Evolutionary conservation across 768 basidiomycete genomes (phyloP).

Genomic region (Mycena vitilis): DNA sequence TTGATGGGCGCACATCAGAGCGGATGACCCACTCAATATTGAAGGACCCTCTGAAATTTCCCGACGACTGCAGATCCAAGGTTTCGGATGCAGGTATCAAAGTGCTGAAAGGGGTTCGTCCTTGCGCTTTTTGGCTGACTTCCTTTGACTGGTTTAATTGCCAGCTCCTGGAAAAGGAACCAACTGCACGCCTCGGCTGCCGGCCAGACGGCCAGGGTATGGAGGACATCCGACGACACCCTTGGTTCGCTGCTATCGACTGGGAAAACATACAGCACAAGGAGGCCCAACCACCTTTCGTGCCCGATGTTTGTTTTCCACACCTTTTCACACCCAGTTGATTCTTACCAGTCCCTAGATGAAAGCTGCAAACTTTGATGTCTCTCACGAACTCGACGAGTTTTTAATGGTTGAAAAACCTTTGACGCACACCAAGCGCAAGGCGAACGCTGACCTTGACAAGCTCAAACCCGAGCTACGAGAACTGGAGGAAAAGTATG

Average conservation of each 20-base stretch:
- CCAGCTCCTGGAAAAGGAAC: slow-evolving; percentile 89
- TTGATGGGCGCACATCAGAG: slow-evolving; percentile 90
- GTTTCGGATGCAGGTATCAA: slow-evolving; percentile 76
- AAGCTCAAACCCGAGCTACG: slow-evolving; percentile 93
- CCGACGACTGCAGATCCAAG: slow-evolving; percentile 70
- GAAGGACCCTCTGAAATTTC: slow-evolving; percentile 82
- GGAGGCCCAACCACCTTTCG: slow-evolving; percentile 81
- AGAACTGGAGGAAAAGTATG: slow-evolving; percentile 92
- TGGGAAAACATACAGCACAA: slow-evolving; percentile 85
- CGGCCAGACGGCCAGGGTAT: slow-evolving; percentile 74
- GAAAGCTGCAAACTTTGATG: slow-evolving; percentile 98
- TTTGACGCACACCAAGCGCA: slow-evolving; percentile 93
- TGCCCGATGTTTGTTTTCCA: slow-evolving; percentile 83
- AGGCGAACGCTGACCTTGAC: slow-evolving; percentile 85
- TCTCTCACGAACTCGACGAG: slow-evolving; percentile 97
- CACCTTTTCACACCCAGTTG: slow-evolving; percentile 12
- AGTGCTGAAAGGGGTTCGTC: slow-evolving; percentile 71
- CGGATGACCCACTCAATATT: slow-evolving; percentile 90
- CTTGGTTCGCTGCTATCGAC: slow-evolving; percentile 87
- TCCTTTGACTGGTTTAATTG: slow-evolving; percentile 34
- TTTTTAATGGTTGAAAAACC: slow-evolving; percentile 98
- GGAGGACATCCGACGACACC: slow-evolving; percentile 81
- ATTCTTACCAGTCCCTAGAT: slow-evolving; percentile 61
- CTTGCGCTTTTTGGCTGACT: slow-evolving; percentile 26
- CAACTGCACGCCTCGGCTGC: slow-evolving; percentile 84